Conservation (phyloP, 2,329 filamentous ascomycete species). For the Fusarium subglutinans region DNA sequence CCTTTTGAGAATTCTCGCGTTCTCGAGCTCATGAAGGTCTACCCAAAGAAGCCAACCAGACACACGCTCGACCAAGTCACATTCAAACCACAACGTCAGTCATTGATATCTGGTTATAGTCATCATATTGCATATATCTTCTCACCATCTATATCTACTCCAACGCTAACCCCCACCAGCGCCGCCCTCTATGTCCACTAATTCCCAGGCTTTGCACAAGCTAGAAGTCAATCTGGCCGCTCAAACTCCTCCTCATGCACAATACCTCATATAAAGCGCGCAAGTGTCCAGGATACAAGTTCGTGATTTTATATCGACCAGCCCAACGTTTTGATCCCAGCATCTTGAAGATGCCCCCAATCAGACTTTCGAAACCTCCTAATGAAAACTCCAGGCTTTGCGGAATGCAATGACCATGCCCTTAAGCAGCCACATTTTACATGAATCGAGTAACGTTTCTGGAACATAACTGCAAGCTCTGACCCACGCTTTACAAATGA, state of each 20-base stretch:
- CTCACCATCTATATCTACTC: slow-evolving; percentile 22
- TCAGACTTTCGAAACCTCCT: slow-evolving; percentile 27
- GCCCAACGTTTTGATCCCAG: slow-evolving; percentile 34
- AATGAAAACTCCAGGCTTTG: slow-evolving; percentile 41
- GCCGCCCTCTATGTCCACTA: slow-evolving; percentile 1
- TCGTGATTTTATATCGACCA: slow-evolving; percentile 32
- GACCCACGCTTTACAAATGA: slow-evolving; percentile 21
- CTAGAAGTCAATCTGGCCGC: neutral
- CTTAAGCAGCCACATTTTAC: slow-evolving; percentile 36
- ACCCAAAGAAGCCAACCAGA: neutral
- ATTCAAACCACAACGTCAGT: neutral
- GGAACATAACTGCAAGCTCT: slow-evolving; percentile 5
- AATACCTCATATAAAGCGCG: neutral
- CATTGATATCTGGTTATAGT: neutral
- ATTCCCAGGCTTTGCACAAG: neutral
- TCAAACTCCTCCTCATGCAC: neutral
- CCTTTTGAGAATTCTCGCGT: neutral
- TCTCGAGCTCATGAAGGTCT: neutral
- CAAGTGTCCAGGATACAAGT: slow-evolving; percentile 17
- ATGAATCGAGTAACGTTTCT: slow-evolving; percentile 32
- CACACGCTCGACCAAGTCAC: neutral
- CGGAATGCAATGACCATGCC: slow-evolving; percentile 42
- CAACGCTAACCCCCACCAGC: neutral
- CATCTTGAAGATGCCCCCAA: slow-evolving; percentile 34
- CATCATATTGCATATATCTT: neutral